Percentiles rank a stretch among this genome's conserved stretches.
Conservation (phyloP, 2,329 filamentous ascomycete species). For the Sporothrix mexicana region DNA sequence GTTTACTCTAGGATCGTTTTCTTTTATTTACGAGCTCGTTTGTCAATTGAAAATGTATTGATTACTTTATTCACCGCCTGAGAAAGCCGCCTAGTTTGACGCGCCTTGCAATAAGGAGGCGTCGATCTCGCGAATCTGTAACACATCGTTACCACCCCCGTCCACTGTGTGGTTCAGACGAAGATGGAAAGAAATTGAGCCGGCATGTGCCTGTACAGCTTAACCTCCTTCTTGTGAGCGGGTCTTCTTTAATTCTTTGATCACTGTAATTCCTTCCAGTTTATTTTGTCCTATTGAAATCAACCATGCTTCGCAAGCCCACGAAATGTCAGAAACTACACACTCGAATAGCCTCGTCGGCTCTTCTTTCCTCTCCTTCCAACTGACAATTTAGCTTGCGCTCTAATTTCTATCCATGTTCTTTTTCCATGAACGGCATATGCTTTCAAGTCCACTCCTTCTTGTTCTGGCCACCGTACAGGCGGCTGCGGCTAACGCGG, state of each 20-base stretch:
- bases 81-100: background rate
- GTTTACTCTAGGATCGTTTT: background rate
- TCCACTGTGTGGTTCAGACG: conserved; percentile 2
- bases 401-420: background rate
- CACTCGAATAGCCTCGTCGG: background rate
- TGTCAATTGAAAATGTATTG: too few relatives aligned
- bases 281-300: background rate
- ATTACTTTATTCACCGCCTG: background rate
- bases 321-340: background rate
- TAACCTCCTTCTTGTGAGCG: too few relatives aligned
- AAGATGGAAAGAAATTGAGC: background rate
- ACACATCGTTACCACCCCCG: background rate
- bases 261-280: too few relatives aligned
- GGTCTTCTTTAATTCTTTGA: background rate
- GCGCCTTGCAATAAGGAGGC: background rate
- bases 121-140: conserved; percentile 32
- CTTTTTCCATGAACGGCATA: background rate
- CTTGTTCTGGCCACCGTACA: background rate
- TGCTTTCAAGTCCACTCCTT: background rate
- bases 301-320: background rate
- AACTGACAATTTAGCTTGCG: background rate
- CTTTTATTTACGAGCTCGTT: background rate
- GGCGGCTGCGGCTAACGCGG: background rate
- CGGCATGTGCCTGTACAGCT: too few relatives aligned
- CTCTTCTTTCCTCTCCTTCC: background rate